Base-by-base conservation (phyloP, 768 basidiomycete species). In the Lactarius indigo region DNA sequence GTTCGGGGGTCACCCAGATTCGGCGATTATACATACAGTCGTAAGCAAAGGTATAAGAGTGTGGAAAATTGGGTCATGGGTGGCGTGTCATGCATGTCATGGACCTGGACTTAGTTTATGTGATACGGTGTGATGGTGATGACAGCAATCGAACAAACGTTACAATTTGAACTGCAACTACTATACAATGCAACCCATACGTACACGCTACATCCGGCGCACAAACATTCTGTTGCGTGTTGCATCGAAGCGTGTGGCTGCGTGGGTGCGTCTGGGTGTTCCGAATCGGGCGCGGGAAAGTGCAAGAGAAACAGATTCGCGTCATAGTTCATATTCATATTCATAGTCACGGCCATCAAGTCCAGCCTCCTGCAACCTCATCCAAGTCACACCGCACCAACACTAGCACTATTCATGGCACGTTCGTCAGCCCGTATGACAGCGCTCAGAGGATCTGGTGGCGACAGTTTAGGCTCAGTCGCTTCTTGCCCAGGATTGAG, bases 401-500 rank as follows among this genome's bases (percentile, higher is more conserved):
- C n/a, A n/a, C n/a, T 55, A 15, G 35, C 13, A 37, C 35, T 26
- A 10, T 41, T 41, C 39, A 10, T 3, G 5, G 15, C 30, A 13
- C 39, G 50, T 6, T 55, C 56, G 6, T 67, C 66, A 5, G 50
- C 6, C 31, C 57, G 57, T 57, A 57, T 60, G 57, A 42, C 10
- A 15, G 50, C 59, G 4, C 50, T 57, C 39, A 74, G 68, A 1
- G 81, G 82, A 69, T 80, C 79, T 10, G 69, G 67, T 5, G 82
- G 83, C 42, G 82, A 83, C 68, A 79, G 73, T 8, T 73, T 72
- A 31, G 75, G 73, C 61, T 85, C 79, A 30, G 74, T 77, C 6
- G 81, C 78, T 66, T 80, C 81, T 69, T 81, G 80, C 23, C 75
- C 77, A 5, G 82, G 82, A 70, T 85, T 85, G 66, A 89, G 79